Evolutionary conservation across 495 filamentous ascomycete genomes (phyloP), one percentile per base, ranked within the genome.

Genomic region (Aspergillus ostianus): DNA sequence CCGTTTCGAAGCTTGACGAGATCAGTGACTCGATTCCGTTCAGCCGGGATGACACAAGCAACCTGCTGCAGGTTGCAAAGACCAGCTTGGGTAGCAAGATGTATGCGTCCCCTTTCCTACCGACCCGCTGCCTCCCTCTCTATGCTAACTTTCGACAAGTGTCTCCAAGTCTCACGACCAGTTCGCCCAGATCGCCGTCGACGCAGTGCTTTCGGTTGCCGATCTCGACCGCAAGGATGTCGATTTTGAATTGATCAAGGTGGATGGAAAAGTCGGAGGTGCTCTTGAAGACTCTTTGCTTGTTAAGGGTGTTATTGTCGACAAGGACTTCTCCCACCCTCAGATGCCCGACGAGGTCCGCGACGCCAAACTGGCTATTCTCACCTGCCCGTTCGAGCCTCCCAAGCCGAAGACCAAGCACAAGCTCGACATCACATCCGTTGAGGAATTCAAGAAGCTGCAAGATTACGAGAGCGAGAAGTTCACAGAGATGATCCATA

Each of bases 341-440:
- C 94, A 99, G 74, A 99, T 99, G 94, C 94, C 94, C 27, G 87
- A 87, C 53, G 89, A 96, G 73, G 93, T 99, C 55, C 81, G 77
- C 56, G 90, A 99, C 76, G 94, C 95, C 65, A 98, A 97, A 78
- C 83, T 99, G 67, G 94, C 94, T 46, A 98, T 99, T 67, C 80
- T 99, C 49, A 99, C 94, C 47, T 99, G 94, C 72, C 92, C 94
- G 1, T 98, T 99, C 73, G 94, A 99, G 78, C 94, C 94, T n/a
- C 94, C 94, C 17, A 99, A 99, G 83, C 94, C 94, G 51, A 99
- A 99, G 86, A 99, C 94, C 26, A 99, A 99, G 84, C 94, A 99
- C 79, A 97, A 96, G 84, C 84, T 99, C 30, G 95, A 99, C 66
- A 99, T 99, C 72, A 95, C 92, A 57, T 90, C 86, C 51, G 93